Evolutionary conservation across 1,284 basidiomycete genomes (phyloP).

Genomic region (Bothia castanella): DNA sequence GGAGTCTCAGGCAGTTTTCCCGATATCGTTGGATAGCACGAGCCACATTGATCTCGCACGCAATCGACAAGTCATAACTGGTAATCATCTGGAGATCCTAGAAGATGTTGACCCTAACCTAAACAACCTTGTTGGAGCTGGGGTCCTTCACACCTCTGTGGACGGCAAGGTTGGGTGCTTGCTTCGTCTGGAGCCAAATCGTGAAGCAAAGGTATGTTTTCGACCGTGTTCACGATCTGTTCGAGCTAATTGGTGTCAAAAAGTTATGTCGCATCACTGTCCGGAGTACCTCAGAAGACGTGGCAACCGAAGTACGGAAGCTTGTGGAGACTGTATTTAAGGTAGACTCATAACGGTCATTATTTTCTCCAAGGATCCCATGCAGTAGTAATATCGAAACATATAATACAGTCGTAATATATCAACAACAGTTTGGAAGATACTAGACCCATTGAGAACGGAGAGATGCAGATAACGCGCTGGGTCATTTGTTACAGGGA

Average conservation of each 20-base stretch:
- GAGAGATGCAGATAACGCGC: too few relatives aligned
- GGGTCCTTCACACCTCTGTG: conserved; percentile 82
- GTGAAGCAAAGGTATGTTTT: conserved; percentile 78
- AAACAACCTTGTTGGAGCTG: conserved; percentile 86
- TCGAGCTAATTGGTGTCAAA: conserved; percentile 3
- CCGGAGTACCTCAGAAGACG: conserved; percentile 91
- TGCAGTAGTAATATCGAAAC: conserved; percentile 14
- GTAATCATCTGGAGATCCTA: conserved; percentile 74
- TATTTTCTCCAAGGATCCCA: neutral
- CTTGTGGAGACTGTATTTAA: conserved; percentile 58
- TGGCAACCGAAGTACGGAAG: conserved; percentile 77
- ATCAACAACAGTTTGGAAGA: conserved; percentile 12
- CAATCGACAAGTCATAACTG: conserved; percentile 73
- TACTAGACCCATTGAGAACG: neutral
- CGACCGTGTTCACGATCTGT: neutral
- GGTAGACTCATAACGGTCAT: conserved; percentile 20
- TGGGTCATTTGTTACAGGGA: neutral
- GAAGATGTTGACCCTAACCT: conserved; percentile 84
- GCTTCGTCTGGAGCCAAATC: conserved; percentile 90
- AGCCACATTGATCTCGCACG: conserved; percentile 74
- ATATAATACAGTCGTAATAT: conserved; percentile 31
- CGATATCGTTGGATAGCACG: conserved; percentile 61
- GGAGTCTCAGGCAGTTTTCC: conserved; percentile 88
- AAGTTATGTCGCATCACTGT: conserved; percentile 92
- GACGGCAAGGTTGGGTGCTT: conserved; percentile 95